A percentile compares a stretch with the other conserved stretches of the same genome.
Conservation (phyloP, 306 rosid species). For the Canavalia ensiformis region DNA sequence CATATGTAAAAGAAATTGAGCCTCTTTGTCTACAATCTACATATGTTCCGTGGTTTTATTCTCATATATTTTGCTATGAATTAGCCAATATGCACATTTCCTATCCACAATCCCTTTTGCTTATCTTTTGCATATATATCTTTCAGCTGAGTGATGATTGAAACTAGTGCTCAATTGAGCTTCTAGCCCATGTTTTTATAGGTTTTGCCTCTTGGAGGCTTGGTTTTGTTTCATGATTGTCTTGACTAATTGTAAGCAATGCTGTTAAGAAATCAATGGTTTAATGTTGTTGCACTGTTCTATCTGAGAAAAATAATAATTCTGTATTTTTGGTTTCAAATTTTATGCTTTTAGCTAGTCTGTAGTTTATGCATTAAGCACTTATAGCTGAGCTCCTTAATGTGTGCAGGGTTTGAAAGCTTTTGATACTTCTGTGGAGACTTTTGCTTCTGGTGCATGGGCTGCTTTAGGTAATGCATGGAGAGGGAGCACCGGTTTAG, state of each 20-base stretch:
- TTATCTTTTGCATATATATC: conserved; percentile 7
- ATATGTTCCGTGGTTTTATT: conserved; percentile 10
- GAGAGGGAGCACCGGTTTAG: conserved; percentile 79
- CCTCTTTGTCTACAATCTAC: conserved; percentile 12
- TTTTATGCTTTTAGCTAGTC: conserved; percentile 23
- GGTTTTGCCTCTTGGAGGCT: background rate
- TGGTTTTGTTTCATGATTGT: conserved; percentile 21
- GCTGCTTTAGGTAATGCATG: conserved; percentile 88
- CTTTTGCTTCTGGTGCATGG: conserved; percentile 98
- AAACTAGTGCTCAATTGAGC: conserved; percentile 20
- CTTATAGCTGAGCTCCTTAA: conserved; percentile 30
- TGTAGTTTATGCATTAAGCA: conserved; percentile 31
- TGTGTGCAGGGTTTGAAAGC: conserved; percentile 79
- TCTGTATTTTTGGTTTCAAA: conserved; percentile 24
- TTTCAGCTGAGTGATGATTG: conserved; percentile 23
- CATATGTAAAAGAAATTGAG: conserved; percentile 17
- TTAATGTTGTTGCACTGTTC: background rate
- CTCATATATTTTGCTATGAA: conserved; percentile 24
- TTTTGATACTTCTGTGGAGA: conserved; percentile 92
- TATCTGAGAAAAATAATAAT: conserved; percentile 1
- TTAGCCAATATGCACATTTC: conserved; percentile 24
- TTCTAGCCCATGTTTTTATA: conserved; percentile 37
- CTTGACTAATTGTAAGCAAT: conserved; percentile 19
- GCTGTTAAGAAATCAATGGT: conserved; percentile 21
- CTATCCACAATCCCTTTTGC: conserved; percentile 10